Base-by-base conservation (phyloP, 805 yeast genomes). In the Lipomyces mesembrius region DNA sequence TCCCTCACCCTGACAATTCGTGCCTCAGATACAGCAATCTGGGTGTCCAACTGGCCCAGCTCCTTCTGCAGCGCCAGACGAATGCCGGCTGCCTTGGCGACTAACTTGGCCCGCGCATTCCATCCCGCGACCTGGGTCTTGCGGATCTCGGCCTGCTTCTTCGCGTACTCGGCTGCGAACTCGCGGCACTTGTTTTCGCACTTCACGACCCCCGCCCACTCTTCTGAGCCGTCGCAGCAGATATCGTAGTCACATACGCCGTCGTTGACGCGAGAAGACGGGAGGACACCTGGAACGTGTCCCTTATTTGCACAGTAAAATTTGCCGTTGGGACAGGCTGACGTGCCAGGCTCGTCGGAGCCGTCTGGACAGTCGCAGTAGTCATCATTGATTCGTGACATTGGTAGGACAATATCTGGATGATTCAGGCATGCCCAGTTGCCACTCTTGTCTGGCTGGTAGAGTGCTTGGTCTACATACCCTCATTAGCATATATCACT, bases 331-430 rank as follows among this genome's bases (percentile, higher is more conserved):
- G 79, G 62, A 77, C 98, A 94, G 0, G 97, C 97, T 52, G 88
- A 80, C 0, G 98, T 94, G 0, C 98, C 98, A 0, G 98, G 97
- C 77, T 95, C 98, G 79, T 95, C 99, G 3, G 93, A 87, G 0
- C 98, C 98, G 79, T 95, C 99, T 0, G 98, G 98, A 79, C 98
- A 94, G 75, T 95, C 98, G 78, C 98, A 94, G 75, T 83, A 88
- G 73, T 92, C 89, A 77, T 95, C 98, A 76, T 94, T 94, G 72
- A 94, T 83, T 74, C 87, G 90, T 49, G 80, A 80, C 61, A 81
- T 80, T 53, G 87, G 81, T 22, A 94, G 78, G 25, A 80, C 81
- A 4, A 92, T 85, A n/a, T 85, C 83, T 0, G 95, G 88, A 74
- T 90, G 83, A 39, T 78, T 73, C 49, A 94, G 76, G 79, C 98